A percentile compares a stretch with the other conserved stretches of the same genome.
phyloP scores from a whole-genome alignment of 768 basidiomycete genomes.

The Xerocomellus chrysenteron region DNA sequence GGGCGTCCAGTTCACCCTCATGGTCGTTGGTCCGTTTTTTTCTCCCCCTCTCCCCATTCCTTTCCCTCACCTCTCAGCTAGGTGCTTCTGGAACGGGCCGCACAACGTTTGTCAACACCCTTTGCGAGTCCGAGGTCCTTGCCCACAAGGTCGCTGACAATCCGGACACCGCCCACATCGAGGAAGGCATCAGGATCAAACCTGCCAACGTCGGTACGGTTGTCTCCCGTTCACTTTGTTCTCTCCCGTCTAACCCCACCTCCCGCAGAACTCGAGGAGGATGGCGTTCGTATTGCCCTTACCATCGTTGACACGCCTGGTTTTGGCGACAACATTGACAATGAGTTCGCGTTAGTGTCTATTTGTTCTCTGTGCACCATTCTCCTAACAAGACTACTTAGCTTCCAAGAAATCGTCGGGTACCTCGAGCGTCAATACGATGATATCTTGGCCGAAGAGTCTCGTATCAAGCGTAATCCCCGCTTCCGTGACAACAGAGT shows the following conservation, averaged over 20 bases:
- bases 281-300: constrained; percentile 95
- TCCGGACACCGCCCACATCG: constrained; percentile 88
- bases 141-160: constrained; percentile 82
- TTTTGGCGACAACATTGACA: constrained; percentile 98
- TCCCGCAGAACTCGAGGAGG: constrained; percentile 88
- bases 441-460: constrained; percentile 97
- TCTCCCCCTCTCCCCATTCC: neutral
- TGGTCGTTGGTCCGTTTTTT: constrained; percentile 86
- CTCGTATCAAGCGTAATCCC: constrained; percentile 98
- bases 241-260: neutral
- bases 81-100: constrained; percentile 97
- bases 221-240: neutral
- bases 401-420: constrained; percentile 96
- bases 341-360: constrained; percentile 86
- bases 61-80: constrained; percentile 33
- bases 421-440: constrained; percentile 99
- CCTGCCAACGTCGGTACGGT: constrained; percentile 82
- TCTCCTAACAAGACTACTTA: constrained; percentile 31
- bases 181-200: constrained; percentile 93
- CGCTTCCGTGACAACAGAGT: constrained; percentile 98
- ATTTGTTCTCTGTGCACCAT: constrained; percentile 3
- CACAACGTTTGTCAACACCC: constrained; percentile 98
- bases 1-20: constrained; percentile 96
- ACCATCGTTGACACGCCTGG: constrained; percentile 99
- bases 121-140: constrained; percentile 93